phyloP scores from a whole-genome alignment of 176 grass and related monocot species.

The Oryza officinalis region DNA sequence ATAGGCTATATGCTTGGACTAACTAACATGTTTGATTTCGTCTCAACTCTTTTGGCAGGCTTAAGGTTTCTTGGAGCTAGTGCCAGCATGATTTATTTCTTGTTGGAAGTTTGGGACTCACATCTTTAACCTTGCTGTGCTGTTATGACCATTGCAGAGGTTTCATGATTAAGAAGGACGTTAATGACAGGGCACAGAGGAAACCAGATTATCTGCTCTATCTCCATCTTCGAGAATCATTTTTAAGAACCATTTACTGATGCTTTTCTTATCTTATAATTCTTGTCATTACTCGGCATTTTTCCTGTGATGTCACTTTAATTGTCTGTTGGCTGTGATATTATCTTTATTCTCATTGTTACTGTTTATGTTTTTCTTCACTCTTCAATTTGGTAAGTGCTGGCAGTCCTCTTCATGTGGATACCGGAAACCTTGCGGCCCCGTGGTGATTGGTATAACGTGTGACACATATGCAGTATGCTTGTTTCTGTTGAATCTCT shows the following conservation, averaged over 20 bases:
- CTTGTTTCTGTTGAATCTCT: constrained; percentile 41
- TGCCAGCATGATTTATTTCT: constrained; percentile 70
- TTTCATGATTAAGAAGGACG: constrained; percentile 49
- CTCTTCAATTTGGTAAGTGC: constrained; percentile 30
- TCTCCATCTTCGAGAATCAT: constrained; percentile 27
- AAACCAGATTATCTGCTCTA: constrained; percentile 34
- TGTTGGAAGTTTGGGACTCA: constrained; percentile 92
- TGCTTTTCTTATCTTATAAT: constrained; percentile 42
- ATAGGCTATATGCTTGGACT: constrained; percentile 3
- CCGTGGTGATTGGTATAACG: constrained; percentile 24
- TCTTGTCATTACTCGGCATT: constrained; percentile 37
- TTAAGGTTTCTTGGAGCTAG: constrained; percentile 82
- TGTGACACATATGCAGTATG: constrained; percentile 34
- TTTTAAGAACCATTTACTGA: constrained; percentile 48
- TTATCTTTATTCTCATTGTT: constrained; percentile 33
- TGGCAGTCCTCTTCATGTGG: constrained; percentile 24
- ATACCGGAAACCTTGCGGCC: constrained; percentile 17
- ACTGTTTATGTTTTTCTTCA: constrained; percentile 30
- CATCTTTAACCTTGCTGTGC: constrained; percentile 84
- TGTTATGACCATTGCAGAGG: constrained; percentile 90
- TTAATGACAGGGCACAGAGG: constrained; percentile 20
- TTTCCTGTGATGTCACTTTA: constrained; percentile 35
- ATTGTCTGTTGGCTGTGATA: constrained; percentile 35
- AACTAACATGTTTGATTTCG: constrained; percentile 34
- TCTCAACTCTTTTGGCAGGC: constrained; percentile 69